Evolutionary conservation across 2,329 filamentous ascomycete genomes (phyloP), one percentile per base, ranked within the genome.

Genomic region (Xylaria sp.): DNA sequence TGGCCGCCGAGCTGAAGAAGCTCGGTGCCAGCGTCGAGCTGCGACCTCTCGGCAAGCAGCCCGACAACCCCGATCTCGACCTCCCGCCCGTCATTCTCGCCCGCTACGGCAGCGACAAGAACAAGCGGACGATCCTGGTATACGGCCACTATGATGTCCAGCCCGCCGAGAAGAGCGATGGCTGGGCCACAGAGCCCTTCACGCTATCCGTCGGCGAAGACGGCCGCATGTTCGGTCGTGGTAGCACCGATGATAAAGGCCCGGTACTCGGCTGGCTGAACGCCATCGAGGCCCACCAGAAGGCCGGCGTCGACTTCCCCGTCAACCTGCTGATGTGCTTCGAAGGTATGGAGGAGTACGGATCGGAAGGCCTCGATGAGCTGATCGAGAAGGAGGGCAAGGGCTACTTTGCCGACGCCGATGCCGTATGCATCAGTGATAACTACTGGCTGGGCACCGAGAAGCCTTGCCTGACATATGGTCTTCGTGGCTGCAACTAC

Each of bases 371-470:
- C 46, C 87, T 99, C 65, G 96, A 99, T 78, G 95, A 97, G 76
- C 92, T 98, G 74, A 98, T 99, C 82, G 87, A 92, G 74, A 91
- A 89, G 56, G 96, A 99, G 84, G 94, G 92, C 74, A 94, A 97
- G 84, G 92, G 93, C 77, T 98, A 91, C 86, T 99, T 99, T 85
- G 94, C 94, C 78, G 95, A 98, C 77, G 90, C 94, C 44, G 96
- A 99, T 75, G 96, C 94, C 6, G 94, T 98, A 69, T 99, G 96
- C 84, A 99, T 99, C 80, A 97, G 94, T 57, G 96, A 99, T 83
- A 99, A 99, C 88, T 99, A 99, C 90, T 99, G 96, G 96, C 90
- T 99, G 50, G 96, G 96, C 68, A 98, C 96, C 6, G 94, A 98
- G 87, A 98, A 98, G 88, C 96, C 96, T 13, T 99, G 96, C 82